Evolutionary conservation across 1,139 yeast species (phyloP), one percentile per base, ranked within the genome.

Genomic region (Candida freyschussii): DNA sequence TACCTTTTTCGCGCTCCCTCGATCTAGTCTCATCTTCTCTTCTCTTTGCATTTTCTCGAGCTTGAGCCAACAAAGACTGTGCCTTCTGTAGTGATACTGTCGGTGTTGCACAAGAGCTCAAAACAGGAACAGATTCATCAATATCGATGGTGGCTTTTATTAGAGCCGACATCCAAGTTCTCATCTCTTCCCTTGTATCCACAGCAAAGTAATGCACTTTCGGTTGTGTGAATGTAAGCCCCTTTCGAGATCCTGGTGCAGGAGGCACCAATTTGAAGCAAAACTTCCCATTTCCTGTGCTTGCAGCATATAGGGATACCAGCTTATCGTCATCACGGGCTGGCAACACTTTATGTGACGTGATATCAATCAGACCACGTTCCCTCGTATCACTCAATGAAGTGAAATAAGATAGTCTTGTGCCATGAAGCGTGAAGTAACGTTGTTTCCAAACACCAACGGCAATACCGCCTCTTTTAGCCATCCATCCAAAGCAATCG

Each of bases 101-200:
- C 12, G 97, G 97, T 0, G 97, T 86, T 7, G 82, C 79, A 57
- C 96, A 91, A 19, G 96, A 83, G 41, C 95, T 83, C n/a, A 89
- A 82, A 4, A 86, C 93, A 0, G 98, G 97, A 11, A 84, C 86
- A 2, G 85, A 62, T 40, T 91, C 96, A 59, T 93, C 98, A 33
- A 94, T 72, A 56, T 91, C 99, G 49, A 91, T 93, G 0, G 98
- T 91, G 0, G 97, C 95, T 40, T 91, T 86, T 77, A 89, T 85
- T 42, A 91, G 65, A 0, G 96, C 95, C 37, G 89, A 84, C 75
- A 89, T 78, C 99, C 99, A 91, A 2, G 74, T 75, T 53, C 96
- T 71, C 95, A 91, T 83, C 43, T 89, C 97, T 32, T 86, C 95
- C 38, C 71, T 75, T 1, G 86, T 72, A 37, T 91, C 97, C 22